Evolutionary conservation across 768 basidiomycete genomes (phyloP).

Genomic region (Hygrophoropsis aurantiaca): DNA sequence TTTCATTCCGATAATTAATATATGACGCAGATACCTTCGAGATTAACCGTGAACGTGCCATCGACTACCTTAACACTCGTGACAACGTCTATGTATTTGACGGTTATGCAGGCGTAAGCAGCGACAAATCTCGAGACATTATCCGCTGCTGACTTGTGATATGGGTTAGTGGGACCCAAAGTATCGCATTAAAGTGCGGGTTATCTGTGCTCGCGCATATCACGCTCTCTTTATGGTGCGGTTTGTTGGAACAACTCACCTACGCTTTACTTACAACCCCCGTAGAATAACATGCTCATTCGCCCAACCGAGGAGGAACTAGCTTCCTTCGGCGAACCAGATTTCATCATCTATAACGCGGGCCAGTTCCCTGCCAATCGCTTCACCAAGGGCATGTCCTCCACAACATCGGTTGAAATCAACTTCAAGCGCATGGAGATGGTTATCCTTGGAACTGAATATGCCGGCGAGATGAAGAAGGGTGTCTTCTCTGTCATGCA

Average conservation of each 20-base stretch:
- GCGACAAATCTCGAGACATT: slow-evolving; percentile 2
- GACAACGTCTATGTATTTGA: slow-evolving; percentile 99
- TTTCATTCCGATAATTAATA: slow-evolving; percentile 1
- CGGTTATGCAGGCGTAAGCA: slow-evolving; percentile 84
- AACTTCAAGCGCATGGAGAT: slow-evolving; percentile 99
- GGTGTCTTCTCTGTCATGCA: slow-evolving; percentile 99
- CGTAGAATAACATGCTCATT: slow-evolving; percentile 98
- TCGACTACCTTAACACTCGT: slow-evolving; percentile 97
- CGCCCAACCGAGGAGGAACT: slow-evolving; percentile 95
- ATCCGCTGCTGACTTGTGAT: background rate
- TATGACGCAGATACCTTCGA: slow-evolving; percentile 85
- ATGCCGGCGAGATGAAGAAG: slow-evolving; percentile 99
- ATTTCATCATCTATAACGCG: slow-evolving; percentile 99
- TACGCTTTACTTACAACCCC: slow-evolving; percentile 8
- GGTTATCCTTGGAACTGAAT: slow-evolving; percentile 99
- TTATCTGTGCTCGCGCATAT: slow-evolving; percentile 97
- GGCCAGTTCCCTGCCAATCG: slow-evolving; percentile 99
- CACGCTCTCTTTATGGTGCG: slow-evolving; percentile 97
- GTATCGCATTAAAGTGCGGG: slow-evolving; percentile 99
- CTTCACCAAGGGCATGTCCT: slow-evolving; percentile 99
- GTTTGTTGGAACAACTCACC: slow-evolving; percentile 18
- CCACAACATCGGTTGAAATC: slow-evolving; percentile 97
- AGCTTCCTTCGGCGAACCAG: slow-evolving; percentile 92
- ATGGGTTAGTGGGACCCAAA: slow-evolving; percentile 88
- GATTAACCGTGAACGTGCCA: slow-evolving; percentile 97